Evolutionary conservation across 2,329 filamentous ascomycete species (phyloP).

Genomic region (Colletotrichum sp.): DNA sequence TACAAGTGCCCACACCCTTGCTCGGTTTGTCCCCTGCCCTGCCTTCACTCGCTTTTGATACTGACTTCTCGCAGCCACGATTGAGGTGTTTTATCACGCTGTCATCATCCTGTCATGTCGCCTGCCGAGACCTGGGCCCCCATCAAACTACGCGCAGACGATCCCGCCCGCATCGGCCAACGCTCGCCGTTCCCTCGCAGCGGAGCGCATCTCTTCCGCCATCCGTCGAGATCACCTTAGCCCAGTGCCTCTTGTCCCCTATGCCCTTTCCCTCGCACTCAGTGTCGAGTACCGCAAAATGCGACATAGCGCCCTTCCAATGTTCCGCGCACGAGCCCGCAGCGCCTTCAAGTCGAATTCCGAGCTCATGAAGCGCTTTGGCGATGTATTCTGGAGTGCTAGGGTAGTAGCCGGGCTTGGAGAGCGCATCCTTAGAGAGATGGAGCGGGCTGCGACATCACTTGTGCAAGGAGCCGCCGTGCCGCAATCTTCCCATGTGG

Average conservation of each 20-base stretch:
- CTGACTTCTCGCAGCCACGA: constrained; percentile 51
- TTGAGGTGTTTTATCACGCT: constrained; percentile 69
- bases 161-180: constrained; percentile 55
- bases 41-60: not conserved
- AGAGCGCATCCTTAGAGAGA: constrained; percentile 58
- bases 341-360: constrained; percentile 60
- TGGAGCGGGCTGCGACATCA: constrained; percentile 57
- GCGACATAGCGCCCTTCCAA: constrained; percentile 63
- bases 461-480: constrained; percentile 28
- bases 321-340: constrained; percentile 62
- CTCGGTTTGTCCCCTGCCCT: constrained; percentile 44
- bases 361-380: constrained; percentile 54
- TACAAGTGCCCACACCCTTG: constrained; percentile 51
- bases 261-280: constrained; percentile 64
- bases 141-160: constrained; percentile 41
- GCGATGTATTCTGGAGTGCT: constrained; percentile 64
- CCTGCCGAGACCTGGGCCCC: constrained; percentile 46
- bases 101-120: constrained; percentile 68
- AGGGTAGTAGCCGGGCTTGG: constrained; percentile 59
- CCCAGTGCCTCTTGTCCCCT: constrained; percentile 64
- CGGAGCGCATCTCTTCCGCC: constrained; percentile 62
- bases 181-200: constrained; percentile 60
- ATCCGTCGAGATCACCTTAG: constrained; percentile 56
- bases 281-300: constrained; percentile 69
- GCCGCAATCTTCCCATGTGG: not conserved